Evolutionary conservation across 177 flowering plant genomes (phyloP), one percentile per base, ranked within the genome.

Genomic region (Vitis hybrid): DNA sequence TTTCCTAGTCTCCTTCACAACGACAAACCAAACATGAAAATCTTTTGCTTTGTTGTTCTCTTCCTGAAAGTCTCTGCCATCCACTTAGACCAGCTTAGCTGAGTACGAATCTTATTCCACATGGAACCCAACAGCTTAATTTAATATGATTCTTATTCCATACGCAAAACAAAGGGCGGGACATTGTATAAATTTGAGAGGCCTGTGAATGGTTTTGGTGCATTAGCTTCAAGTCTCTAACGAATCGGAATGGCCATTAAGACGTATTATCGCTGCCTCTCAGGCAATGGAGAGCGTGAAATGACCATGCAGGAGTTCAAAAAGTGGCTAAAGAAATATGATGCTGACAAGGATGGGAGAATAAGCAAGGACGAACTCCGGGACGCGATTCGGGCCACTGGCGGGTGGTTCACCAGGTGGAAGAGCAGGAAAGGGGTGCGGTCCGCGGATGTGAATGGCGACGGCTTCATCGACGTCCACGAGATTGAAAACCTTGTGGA

Each of bases 291-390:
- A 26, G 34, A 55, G 19, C 59, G 59, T 12, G 65, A 59, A 7
- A 76, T 82, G 80, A 70, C 66, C 3, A 13, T 74, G 18, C 80
- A 74, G 34, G 80, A 82, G 69, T 84, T 80, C 79, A 81, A 80
- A 66, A 39, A 12, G 48, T 83, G 83, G 87, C 18, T 83, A 39
- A 72, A 51, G 70, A 67, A 32, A 59, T 80, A 77, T 56, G 86
- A 81, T 61, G 56, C 23, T 1, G 68, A 81, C 49, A 60, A 64
- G n/a, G 83, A 81, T 55, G 82, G 87, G 0, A 57, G 70, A 17
- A 80, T 84, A 45, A 80, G 74, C 76, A 76, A 60, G 51, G 70
- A 71, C 2, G 85, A 79, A 39, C 81, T 81, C 10, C 63, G 55
- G 7, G 59, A 62, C 1, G 82, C 78, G 5, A 52, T 77, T 14